Evolutionary conservation across 108 stramenopile genomes (phyloP).

Genomic region (Discostella pseudostelligera): DNA sequence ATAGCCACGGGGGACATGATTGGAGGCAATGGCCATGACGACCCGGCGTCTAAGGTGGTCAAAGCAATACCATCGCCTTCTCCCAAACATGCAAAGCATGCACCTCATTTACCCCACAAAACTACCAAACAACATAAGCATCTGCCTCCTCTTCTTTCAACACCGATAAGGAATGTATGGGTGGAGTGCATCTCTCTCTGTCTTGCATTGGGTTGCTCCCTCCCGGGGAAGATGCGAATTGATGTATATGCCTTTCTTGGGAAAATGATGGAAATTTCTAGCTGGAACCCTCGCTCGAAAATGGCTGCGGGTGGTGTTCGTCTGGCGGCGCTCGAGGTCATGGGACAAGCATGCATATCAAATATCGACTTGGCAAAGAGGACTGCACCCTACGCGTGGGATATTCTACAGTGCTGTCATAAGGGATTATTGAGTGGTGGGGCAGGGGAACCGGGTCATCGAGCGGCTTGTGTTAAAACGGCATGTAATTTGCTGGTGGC

Average conservation of each 20-base stretch:
- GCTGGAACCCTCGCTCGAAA: constrained; percentile 68
- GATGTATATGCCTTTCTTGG: constrained; percentile 60
- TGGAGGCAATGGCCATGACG: constrained; percentile 3
- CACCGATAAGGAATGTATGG: constrained; percentile 71
- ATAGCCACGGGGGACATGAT: constrained; percentile 25
- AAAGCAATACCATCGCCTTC: constrained; percentile 3
- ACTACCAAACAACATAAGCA: constrained; percentile 37
- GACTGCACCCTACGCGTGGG: constrained; percentile 67
- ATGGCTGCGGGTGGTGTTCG: constrained; percentile 75
- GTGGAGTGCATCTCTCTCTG: constrained; percentile 80
- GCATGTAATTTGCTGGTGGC: constrained; percentile 62
- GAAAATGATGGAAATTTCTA: constrained; percentile 73
- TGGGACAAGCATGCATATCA: constrained; percentile 52
- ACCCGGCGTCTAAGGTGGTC: constrained; percentile 3
- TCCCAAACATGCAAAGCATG: constrained; percentile 13
- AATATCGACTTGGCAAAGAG: constrained; percentile 49
- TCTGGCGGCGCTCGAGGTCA: constrained; percentile 69
- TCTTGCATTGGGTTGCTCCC: constrained; percentile 59
- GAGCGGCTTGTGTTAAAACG: constrained; percentile 57
- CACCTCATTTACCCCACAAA: constrained; percentile 7
- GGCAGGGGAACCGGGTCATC: constrained; percentile 70
- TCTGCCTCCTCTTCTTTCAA: constrained; percentile 71
- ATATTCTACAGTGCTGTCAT: constrained; percentile 66
- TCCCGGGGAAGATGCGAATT: constrained; percentile 65
- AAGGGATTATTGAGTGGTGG: constrained; percentile 58